Evolutionary conservation across 164 flowering plant genomes (phyloP).

Genomic region (Protea cynaroides): DNA sequence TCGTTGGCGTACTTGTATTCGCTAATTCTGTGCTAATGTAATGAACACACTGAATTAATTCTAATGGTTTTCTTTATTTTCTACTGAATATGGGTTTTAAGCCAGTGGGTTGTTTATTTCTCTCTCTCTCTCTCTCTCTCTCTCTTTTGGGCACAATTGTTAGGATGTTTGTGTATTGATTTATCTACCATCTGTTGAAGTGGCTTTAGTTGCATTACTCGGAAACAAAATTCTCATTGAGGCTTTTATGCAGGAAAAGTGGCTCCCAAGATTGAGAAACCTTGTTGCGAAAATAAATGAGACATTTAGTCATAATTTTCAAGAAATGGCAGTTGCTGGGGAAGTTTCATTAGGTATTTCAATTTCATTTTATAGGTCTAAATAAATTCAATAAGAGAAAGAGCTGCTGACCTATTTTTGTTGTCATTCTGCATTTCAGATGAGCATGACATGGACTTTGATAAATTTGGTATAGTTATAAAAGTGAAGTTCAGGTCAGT

Average conservation of each 20-base stretch:
- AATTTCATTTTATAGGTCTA: not conserved
- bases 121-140: too few species aligned
- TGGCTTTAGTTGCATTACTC: not conserved
- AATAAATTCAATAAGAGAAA: not conserved
- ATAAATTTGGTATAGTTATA: constrained; percentile 82
- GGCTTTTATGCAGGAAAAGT: constrained; percentile 45
- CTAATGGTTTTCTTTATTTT: not conserved
- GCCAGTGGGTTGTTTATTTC: not conserved
- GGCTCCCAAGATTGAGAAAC: constrained; percentile 86
- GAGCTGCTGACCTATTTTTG: constrained; percentile 1
- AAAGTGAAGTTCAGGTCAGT: constrained; percentile 94
- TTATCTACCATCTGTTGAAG: not conserved
- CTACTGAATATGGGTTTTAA: not conserved
- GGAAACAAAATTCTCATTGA: constrained; percentile 4
- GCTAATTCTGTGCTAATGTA: not conserved
- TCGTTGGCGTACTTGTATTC: not conserved
- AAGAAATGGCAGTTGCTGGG: constrained; percentile 99
- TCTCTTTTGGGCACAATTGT: too few species aligned
- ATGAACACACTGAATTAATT: not conserved
- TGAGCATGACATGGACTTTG: constrained; percentile 81
- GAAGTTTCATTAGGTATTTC: constrained; percentile 79
- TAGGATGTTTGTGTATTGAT: too few species aligned
- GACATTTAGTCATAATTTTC: constrained; percentile 82
- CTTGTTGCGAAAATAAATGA: constrained; percentile 81
- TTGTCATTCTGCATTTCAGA: constrained; percentile 35